Conservation (phyloP, 768 basidiomycete genomes). For the Paxillus ammoniavirescens region DNA sequence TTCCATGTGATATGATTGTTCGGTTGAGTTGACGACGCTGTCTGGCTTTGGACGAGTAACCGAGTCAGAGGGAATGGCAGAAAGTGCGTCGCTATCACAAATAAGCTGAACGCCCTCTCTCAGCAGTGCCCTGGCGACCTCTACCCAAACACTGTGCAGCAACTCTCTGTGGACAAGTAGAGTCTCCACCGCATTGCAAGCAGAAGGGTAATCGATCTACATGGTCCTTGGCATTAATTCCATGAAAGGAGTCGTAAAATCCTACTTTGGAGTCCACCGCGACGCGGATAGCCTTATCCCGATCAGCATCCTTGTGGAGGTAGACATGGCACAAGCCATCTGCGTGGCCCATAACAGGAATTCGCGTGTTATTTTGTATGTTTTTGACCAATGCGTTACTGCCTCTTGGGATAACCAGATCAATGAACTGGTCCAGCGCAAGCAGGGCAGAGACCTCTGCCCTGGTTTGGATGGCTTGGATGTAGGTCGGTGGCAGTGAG, state of each 20-base stretch:
- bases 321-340: slow-evolving; percentile 93
- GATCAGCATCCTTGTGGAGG: slow-evolving; percentile 78
- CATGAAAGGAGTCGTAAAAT: background rate
- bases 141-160: slow-evolving; percentile 75
- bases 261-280: slow-evolving; percentile 89
- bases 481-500: slow-evolving; percentile 71
- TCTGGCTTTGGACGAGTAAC: slow-evolving; percentile 35
- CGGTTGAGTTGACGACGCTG: slow-evolving; percentile 52
- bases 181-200: slow-evolving; percentile 92
- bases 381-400: slow-evolving; percentile 85
- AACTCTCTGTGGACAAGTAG: slow-evolving; percentile 79
- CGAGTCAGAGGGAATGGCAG: slow-evolving; percentile 46
- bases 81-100: slow-evolving; percentile 69
- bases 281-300: slow-evolving; percentile 77
- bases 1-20: slow-evolving; percentile 80
- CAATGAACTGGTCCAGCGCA: slow-evolving; percentile 86
- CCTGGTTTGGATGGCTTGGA: slow-evolving; percentile 90
- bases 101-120: slow-evolving; percentile 69
- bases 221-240: background rate
- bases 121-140: slow-evolving; percentile 72
- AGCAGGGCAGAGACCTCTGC: slow-evolving; percentile 88
- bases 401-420: slow-evolving; percentile 94
- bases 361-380: slow-evolving; percentile 88
- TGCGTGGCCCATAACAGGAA: slow-evolving; percentile 98
- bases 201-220: slow-evolving; percentile 91